Evolutionary conservation across 176 grass and related monocot species (phyloP), one percentile per base, ranked within the genome.

Genomic region (Oropetium thomaeum): DNA sequence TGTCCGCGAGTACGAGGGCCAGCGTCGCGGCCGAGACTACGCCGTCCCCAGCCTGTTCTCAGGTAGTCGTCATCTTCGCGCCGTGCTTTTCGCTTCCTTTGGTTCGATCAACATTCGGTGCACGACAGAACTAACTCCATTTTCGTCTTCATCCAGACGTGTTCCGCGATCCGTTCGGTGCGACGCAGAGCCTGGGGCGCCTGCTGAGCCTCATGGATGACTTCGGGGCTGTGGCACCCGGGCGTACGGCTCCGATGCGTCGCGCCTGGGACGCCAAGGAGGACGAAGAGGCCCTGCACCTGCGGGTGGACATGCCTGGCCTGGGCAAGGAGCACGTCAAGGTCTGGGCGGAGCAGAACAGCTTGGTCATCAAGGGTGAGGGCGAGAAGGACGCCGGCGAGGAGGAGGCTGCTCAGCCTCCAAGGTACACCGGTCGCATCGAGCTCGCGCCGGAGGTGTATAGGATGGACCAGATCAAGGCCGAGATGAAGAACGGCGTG

Each of bases 401-500:
- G 33, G 87, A 81, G 8, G 84, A 79, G 8, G 57, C 7, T 7
- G 41, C 25, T 1, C 23, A 19, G 4, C 66, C 66, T 2, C 64
- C 70, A 28, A 89, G 77, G 67, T 94, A 92, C 75, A 71, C 84
- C 32, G 73, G 86, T 58, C 86, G 81, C 37, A 76, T 97, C 70
- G 88, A 89, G 20, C 84, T 97, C 38, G 67, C 95, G 31, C 37
- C 81, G 1, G 88, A 89, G 23, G 80, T 81, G 34, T 94, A 81
- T 71, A 80, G 14, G 79, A 76, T 94, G 86, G 91, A 97, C 80
- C 67, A 94, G 86, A 94, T 97, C 83, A 85, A 79, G 67, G 94
- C 90, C 9, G 94, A 97, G 86, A 93, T 97, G 88, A 97, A 92
- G 86, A 97, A 97, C 47, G 94, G 90, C 48, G 88, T 97, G 76